A percentile compares a stretch with the other conserved stretches of the same genome.
phyloP scores from a whole-genome alignment of 768 basidiomycete species.

The Hydnomerulius pinastri region DNA sequence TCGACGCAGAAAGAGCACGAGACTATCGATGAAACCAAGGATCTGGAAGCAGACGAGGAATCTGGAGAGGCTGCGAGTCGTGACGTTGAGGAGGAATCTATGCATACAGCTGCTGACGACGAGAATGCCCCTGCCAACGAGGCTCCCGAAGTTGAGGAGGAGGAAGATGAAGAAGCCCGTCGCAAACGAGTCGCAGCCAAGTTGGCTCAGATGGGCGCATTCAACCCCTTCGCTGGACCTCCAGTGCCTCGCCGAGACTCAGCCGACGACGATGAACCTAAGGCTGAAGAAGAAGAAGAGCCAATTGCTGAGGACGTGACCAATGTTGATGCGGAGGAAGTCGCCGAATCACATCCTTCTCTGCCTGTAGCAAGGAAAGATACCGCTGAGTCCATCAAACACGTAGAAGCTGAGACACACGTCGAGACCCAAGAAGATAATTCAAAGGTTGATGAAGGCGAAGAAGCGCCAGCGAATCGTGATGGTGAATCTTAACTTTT shows the following conservation, averaged over 20 bases:
- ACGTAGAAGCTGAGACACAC: slow-evolving; percentile 17
- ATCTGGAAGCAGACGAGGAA: slow-evolving; percentile 17
- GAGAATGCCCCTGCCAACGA: neutral
- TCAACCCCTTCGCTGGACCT: slow-evolving; percentile 52
- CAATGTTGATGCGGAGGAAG: slow-evolving; percentile 27
- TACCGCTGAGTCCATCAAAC: slow-evolving; percentile 13
- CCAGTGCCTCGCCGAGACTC: slow-evolving; percentile 20
- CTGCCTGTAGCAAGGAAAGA: slow-evolving; percentile 23
- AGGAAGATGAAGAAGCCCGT: slow-evolving; percentile 55
- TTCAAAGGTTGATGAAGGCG: slow-evolving; percentile 13
- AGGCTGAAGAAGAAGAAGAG: neutral
- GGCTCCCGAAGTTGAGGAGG: slow-evolving; percentile 28
- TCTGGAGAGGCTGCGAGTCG: slow-evolving; percentile 3
- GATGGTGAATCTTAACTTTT: slow-evolving; percentile 51
- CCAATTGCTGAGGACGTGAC: slow-evolving; percentile 24
- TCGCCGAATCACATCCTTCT: slow-evolving; percentile 18
- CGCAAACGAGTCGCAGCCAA: slow-evolving; percentile 60
- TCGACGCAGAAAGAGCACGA: slow-evolving; percentile 5
- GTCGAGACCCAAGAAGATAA: slow-evolving; percentile 17
- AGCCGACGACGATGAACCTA: slow-evolving; percentile 16
- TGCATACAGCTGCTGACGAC: slow-evolving; percentile 5
- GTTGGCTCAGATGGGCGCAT: slow-evolving; percentile 62
- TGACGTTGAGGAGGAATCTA: slow-evolving; percentile 1
- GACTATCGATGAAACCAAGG: slow-evolving; percentile 8
- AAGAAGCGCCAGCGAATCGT: slow-evolving; percentile 20